Percentiles rank a stretch among this genome's conserved stretches.
Evolutionary conservation across 805 yeast genomes (phyloP).

Genomic region (Starmera pachycereana): DNA sequence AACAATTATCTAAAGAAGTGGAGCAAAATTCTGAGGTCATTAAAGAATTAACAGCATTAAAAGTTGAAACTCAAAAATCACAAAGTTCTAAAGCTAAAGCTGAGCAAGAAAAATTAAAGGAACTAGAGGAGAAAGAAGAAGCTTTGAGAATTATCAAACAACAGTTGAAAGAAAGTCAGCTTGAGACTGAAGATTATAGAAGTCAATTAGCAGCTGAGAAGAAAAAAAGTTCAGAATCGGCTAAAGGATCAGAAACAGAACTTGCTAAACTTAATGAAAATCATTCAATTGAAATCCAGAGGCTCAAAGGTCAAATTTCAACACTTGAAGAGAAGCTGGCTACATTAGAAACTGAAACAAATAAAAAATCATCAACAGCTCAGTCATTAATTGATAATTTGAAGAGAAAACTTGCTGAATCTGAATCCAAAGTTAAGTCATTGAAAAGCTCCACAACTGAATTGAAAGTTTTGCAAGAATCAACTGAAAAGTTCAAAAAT

Average conservation of each 20-base stretch:
- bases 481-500: neutral
- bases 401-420: neutral
- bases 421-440: conserved; percentile 3
- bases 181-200: too few species aligned
- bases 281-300: neutral
- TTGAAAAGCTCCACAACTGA: conserved; percentile 3
- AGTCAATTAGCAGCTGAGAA: neutral
- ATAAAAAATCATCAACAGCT: neutral
- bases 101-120: neutral
- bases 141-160: too few species aligned
- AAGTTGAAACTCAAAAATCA: neutral
- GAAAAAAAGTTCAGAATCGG: neutral
- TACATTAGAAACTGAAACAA: neutral
- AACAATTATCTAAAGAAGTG: neutral
- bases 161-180: too few species aligned
- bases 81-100: neutral
- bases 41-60: neutral
- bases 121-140: neutral
- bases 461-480: conserved; percentile 1
- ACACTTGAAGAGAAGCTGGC: neutral
- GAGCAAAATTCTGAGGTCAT: neutral
- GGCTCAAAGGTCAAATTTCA: neutral
- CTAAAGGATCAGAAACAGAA: neutral
- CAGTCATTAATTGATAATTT: neutral
- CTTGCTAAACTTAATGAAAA: too few species aligned